phyloP scores from a whole-genome alignment of 768 basidiomycete species.

The Naganishia randhawae region DNA sequence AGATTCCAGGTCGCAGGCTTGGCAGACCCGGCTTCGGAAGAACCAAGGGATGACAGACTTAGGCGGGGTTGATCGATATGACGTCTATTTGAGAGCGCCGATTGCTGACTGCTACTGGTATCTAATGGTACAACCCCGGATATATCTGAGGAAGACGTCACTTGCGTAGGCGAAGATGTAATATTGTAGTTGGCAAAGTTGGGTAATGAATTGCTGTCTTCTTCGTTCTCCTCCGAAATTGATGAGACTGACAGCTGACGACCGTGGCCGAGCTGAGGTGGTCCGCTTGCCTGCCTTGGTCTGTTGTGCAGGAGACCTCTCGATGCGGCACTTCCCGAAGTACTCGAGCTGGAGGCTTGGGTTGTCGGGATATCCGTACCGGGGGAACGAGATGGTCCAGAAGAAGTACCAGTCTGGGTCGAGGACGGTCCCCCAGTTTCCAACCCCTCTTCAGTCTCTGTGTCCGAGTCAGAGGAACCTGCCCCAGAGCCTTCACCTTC shows the following conservation, averaged over 20 bases:
- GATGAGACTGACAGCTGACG: constrained; percentile 8
- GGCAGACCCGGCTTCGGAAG: constrained; percentile 20
- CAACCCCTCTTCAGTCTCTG: constrained; percentile 27
- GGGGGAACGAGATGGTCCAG: not conserved
- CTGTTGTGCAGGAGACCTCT: not conserved
- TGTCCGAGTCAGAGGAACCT: constrained; percentile 28
- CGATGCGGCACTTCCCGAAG: not conserved
- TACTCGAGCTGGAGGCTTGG: not conserved
- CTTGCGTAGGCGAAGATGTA: not conserved
- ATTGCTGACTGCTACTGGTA: constrained; percentile 2
- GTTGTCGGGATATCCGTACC: not conserved
- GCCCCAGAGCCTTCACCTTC: not conserved
- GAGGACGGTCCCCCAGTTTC: too few species aligned
- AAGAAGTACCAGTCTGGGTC: not conserved
- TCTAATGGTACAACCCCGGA: not conserved
- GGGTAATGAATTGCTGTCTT: constrained; percentile 5
- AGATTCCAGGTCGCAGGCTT: constrained; percentile 35
- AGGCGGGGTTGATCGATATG: constrained; percentile 31
- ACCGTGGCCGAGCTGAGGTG: not conserved
- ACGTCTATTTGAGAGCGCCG: constrained; percentile 31
- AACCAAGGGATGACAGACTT: constrained; percentile 19
- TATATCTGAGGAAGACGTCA: not conserved
- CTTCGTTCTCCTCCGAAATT: constrained; percentile 24
- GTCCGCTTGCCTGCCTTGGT: constrained; percentile 8
- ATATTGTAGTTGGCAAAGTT: constrained; percentile 10